A percentile compares a stretch with the other conserved stretches of the same genome.
Conservation (phyloP, 768 basidiomycete species). For the Cantharellus cinnabarinus region DNA sequence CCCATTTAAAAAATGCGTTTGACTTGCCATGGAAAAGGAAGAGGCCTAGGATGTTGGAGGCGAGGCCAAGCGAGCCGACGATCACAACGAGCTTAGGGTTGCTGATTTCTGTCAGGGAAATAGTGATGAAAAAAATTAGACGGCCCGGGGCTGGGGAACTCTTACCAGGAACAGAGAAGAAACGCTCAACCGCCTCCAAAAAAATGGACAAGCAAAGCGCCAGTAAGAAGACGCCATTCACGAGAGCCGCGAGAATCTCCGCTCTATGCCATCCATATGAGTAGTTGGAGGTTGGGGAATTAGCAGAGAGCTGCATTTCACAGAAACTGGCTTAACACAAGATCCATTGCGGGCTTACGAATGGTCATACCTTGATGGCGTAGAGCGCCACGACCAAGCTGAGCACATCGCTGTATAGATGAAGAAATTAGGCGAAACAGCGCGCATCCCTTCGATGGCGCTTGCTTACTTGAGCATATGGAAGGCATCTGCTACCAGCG, state of each 20-base stretch:
- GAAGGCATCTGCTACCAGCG: slow-evolving; percentile 90
- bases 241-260: slow-evolving; percentile 81
- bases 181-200: slow-evolving; percentile 77
- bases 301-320: slow-evolving; percentile 36
- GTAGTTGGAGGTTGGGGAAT: slow-evolving; percentile 44
- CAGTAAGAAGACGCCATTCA: slow-evolving; percentile 93
- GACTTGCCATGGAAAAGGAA: slow-evolving; percentile 82
- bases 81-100: slow-evolving; percentile 76
- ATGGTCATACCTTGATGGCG: slow-evolving; percentile 51
- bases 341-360: neutral
- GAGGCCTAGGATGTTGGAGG: slow-evolving; percentile 81
- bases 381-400: slow-evolving; percentile 89
- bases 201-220: slow-evolving; percentile 93
- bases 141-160: neutral
- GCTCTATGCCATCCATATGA: slow-evolving; percentile 99
- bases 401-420: slow-evolving; percentile 65
- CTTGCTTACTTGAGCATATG: slow-evolving; percentile 87
- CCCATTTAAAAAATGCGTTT: neutral
- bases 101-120: slow-evolving; percentile 44
- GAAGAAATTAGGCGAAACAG: slow-evolving; percentile 6
- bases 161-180: slow-evolving; percentile 66
- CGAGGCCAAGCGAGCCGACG: slow-evolving; percentile 74
- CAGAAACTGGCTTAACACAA: slow-evolving; percentile 3
- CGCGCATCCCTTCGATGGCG: neutral
- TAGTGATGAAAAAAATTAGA: neutral